phyloP scores from a whole-genome alignment of 768 basidiomycete species.

The Phlebiopsis gigantea region DNA sequence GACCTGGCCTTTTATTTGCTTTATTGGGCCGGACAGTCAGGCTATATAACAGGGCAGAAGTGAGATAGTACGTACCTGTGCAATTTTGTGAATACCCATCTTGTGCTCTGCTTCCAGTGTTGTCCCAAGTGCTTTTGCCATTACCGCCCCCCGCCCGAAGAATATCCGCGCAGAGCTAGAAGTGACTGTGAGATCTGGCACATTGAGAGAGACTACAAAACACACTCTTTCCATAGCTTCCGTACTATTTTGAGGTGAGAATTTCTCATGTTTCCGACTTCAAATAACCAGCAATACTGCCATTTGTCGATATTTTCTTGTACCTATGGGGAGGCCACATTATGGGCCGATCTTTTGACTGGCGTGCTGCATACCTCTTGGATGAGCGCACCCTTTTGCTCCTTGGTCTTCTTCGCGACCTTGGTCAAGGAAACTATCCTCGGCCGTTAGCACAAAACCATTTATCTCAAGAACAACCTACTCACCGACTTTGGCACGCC shows the following conservation, averaged over 20 bases:
- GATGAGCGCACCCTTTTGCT: slow-evolving; percentile 83
- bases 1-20: slow-evolving; percentile 95
- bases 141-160: slow-evolving; percentile 81
- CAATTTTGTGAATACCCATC: slow-evolving; percentile 71
- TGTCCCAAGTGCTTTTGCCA: slow-evolving; percentile 92
- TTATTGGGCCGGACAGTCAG: slow-evolving; percentile 9
- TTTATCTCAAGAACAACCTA: background rate
- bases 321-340: slow-evolving; percentile 40
- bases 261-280: slow-evolving; percentile 94
- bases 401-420: slow-evolving; percentile 88
- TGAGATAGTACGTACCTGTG: slow-evolving; percentile 46
- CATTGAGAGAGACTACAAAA: slow-evolving; percentile 9
- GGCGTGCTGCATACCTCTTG: slow-evolving; percentile 51
- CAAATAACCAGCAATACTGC: slow-evolving; percentile 94
- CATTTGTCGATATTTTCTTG: slow-evolving; percentile 84
- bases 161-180: slow-evolving; percentile 82
- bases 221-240: slow-evolving; percentile 88
- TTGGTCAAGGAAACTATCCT: slow-evolving; percentile 83
- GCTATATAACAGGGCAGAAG: background rate
- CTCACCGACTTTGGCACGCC: slow-evolving; percentile 83
- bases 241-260: slow-evolving; percentile 91
- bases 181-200: background rate
- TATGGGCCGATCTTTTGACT: background rate
- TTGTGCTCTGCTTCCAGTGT: slow-evolving; percentile 84
- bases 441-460: slow-evolving; percentile 14